Conservation (phyloP, 345 rosid species). For the Murraya paniculata region DNA sequence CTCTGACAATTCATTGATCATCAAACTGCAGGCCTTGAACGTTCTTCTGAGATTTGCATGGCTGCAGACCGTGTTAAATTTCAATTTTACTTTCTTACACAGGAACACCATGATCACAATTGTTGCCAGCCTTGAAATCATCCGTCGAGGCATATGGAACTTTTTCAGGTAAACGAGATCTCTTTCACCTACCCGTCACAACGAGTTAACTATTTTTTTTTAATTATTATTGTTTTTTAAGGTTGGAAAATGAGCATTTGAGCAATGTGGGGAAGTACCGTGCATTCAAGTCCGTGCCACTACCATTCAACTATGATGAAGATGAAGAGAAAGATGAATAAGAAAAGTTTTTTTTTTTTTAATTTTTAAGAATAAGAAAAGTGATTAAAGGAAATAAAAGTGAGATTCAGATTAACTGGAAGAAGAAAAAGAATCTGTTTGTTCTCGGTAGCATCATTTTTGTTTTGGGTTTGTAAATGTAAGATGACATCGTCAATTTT, state of each 20-base stretch:
- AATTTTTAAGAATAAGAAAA: neutral
- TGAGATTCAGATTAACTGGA: neutral
- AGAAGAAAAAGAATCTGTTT: neutral
- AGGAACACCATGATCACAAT: slow-evolving; percentile 36
- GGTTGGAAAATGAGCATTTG: slow-evolving; percentile 76
- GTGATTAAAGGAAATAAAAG: neutral
- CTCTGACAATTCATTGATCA: neutral
- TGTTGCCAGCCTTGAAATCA: slow-evolving; percentile 62
- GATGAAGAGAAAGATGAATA: slow-evolving; percentile 42
- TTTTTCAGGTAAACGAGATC: slow-evolving; percentile 50
- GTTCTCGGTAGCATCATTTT: neutral
- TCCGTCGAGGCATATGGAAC: slow-evolving; percentile 76
- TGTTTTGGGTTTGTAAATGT: neutral
- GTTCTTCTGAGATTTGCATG: slow-evolving; percentile 63
- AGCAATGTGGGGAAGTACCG: slow-evolving; percentile 67
- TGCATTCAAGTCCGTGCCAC: slow-evolving; percentile 75
- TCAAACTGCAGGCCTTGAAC: slow-evolving; percentile 39
- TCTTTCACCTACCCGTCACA: neutral
- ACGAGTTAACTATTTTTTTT: neutral
- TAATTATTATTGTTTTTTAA: slow-evolving; percentile 4
- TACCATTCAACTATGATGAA: slow-evolving; percentile 64
- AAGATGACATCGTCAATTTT: neutral
- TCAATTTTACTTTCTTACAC: slow-evolving; percentile 33
- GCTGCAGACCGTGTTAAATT: slow-evolving; percentile 56
- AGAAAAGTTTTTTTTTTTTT: no score